Evolutionary conservation across 2,329 filamentous ascomycete genomes (phyloP), one percentile per base, ranked within the genome.

Genomic region (Xylariales sp.): DNA sequence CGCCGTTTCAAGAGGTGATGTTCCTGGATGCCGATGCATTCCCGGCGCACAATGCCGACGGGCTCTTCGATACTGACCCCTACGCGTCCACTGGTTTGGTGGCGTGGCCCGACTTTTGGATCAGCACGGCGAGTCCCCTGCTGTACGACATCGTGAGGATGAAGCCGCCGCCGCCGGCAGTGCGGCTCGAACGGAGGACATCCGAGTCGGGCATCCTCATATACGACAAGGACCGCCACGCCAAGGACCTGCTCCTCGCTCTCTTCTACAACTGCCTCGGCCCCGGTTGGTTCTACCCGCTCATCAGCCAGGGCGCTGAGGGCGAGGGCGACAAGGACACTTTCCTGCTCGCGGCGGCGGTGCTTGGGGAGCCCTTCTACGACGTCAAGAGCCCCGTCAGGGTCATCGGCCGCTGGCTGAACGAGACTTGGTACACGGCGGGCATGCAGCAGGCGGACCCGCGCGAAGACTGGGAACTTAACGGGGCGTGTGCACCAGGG

Each of bases 21-120:
- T 78, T 76, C 55, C 67, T 81, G 49, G 76, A 81, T 48, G 70
- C 72, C 39, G 75, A 79, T 48, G 66, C 65, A 43, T 76, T 78
- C 48, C 73, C 75, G 5, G 41, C 62, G 21, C 44, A 46, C 40
- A 56, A 55, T 34, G 59, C 60, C 1, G 55, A 62, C 11, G 42
- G 54, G 4, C 54, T 80, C 12, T 72, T 81, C 45, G 55, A 65
- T n/a, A 57, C 62, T 2, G 66, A 74, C 25, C 72, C 73, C 1
- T 80, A 72, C 53, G 61, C 47, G 5, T 67, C 68, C 2, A 65
- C 63, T 2, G 76, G 76, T 12, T 56, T 79, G 37, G 62, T 81
- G 13, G 66, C 69, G 13, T 81, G 74, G 74, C 75, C 76, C 13
- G 76, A 80, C 49, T 75, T 67, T 49, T 74, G 67, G 66, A 57